These are phyloP conservation scores for Nicotiana benthamiana DNA, from an alignment of 257 asterid species.

Conservation along the genomic window DNA sequence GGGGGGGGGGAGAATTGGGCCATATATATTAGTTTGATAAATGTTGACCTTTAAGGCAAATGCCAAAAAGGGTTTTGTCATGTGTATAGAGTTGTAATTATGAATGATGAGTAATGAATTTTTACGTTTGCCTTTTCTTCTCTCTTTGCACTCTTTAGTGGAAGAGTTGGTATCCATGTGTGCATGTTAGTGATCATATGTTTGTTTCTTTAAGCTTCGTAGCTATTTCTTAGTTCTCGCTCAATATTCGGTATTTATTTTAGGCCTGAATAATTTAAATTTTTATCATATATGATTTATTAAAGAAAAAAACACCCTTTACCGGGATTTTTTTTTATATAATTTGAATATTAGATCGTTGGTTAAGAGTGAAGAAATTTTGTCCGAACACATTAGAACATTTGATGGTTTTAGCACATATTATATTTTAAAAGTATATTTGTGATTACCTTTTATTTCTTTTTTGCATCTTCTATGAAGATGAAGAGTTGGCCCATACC, in stretches of 20 bases:
- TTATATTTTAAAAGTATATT: background rate
- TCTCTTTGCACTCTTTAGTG: background rate
- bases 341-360: no score
- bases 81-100: constrained; percentile 18
- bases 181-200: constrained; percentile 11
- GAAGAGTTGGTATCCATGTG: constrained; percentile 22
- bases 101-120: constrained; percentile 14
- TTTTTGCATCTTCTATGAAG: constrained; percentile 7
- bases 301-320: rapidly evolving
- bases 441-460: background rate
- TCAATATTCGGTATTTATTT: no score
- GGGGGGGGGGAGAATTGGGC: background rate
- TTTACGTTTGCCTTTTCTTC: background rate
- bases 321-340: no score
- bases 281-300: rapidly evolving
- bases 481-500: constrained; percentile 15
- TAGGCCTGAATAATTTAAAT: rapidly evolving
- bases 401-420: no score
- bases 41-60: constrained; percentile 24
- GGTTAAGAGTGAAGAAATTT: no score
- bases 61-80: constrained; percentile 17
- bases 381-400: no score
- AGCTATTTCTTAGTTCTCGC: background rate
- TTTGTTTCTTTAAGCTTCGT: background rate
- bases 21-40: constrained; percentile 6